Conservation (phyloP, 805 yeast species). For the Blastobotrys americana region DNA sequence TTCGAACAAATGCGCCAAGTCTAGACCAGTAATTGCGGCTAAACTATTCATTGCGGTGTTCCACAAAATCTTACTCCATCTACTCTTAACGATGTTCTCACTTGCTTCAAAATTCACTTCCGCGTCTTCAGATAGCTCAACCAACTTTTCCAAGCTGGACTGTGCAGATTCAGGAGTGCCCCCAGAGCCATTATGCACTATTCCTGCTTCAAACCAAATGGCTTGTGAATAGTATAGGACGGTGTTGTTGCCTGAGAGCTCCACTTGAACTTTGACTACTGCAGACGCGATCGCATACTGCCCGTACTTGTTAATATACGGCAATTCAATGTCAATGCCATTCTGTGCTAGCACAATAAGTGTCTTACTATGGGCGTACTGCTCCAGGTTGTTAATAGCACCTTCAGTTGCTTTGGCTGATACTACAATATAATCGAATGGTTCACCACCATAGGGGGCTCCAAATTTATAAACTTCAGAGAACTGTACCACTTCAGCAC, state of each 20-base stretch:
- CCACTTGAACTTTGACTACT: conserved; percentile 11
- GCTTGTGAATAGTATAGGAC: conserved; percentile 6
- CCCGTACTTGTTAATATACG: conserved; percentile 12
- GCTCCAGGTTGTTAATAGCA: conserved; percentile 9
- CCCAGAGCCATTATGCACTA: conserved; percentile 4
- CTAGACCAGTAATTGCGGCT: conserved; percentile 10
- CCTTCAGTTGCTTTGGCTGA: conserved; percentile 12
- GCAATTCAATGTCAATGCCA: conserved; percentile 17
- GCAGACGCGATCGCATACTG: conserved; percentile 10
- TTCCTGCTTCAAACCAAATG: conserved; percentile 7
- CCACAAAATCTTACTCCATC: conserved; percentile 16
- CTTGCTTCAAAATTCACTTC: conserved; percentile 2
- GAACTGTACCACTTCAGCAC: conserved; percentile 4
- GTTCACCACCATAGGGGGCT: conserved; percentile 5
- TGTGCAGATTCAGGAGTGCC: neutral
- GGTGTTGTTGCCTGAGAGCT: conserved; percentile 9
- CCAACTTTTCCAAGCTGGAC: conserved; percentile 4
- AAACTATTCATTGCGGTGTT: conserved; percentile 13
- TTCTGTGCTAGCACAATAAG: conserved; percentile 15
- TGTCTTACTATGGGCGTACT: conserved; percentile 8
- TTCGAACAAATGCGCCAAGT: conserved; percentile 8
- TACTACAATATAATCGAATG: conserved; percentile 12
- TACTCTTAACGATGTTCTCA: conserved; percentile 7
- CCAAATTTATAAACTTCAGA: conserved; percentile 5
- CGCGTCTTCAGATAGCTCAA: conserved; percentile 3